Conservation (phyloP, 257 asterid genomes). For the Nicotiana tomentosiformis region DNA sequence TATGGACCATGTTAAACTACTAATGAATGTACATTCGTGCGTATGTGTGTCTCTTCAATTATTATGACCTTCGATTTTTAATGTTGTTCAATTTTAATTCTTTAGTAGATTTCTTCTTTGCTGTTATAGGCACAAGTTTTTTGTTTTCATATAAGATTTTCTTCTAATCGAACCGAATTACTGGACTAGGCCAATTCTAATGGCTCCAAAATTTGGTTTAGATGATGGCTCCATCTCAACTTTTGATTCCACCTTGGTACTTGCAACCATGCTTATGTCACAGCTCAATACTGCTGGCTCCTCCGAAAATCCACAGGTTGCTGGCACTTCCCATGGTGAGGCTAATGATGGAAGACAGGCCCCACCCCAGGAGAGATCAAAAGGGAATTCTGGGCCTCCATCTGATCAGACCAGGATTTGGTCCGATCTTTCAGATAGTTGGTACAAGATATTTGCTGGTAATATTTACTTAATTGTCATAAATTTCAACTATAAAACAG, state of each 20-base stretch:
- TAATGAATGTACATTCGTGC: not conserved
- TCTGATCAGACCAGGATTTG: conserved; percentile 90
- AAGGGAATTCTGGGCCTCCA: conserved; percentile 60
- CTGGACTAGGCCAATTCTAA: conserved; percentile 76
- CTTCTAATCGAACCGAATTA: conserved; percentile 17
- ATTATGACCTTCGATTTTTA: not conserved
- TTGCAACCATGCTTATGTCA: conserved; percentile 92
- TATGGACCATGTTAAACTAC: not conserved
- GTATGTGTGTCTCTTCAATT: not conserved
- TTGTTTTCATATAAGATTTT: conserved; percentile 5
- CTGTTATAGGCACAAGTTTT: conserved; percentile 8
- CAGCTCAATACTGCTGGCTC: conserved; percentile 53
- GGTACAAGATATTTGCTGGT: conserved; percentile 4
- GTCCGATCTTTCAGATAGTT: conserved; percentile 81
- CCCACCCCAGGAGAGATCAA: conserved; percentile 47
- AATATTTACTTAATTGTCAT: conserved; percentile 1
- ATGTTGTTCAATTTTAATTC: not conserved
- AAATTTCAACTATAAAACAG: conserved; percentile 28
- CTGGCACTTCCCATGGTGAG: conserved; percentile 22
- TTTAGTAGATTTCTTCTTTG: not conserved
- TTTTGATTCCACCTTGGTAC: conserved; percentile 87
- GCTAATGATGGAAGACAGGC: conserved; percentile 26
- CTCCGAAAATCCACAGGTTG: conserved; percentile 38
- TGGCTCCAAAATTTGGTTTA: conserved; percentile 81
- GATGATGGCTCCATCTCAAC: conserved; percentile 65